phyloP scores from a whole-genome alignment of 495 filamentous ascomycete genomes.

The Penicillium maclennaniae region DNA sequence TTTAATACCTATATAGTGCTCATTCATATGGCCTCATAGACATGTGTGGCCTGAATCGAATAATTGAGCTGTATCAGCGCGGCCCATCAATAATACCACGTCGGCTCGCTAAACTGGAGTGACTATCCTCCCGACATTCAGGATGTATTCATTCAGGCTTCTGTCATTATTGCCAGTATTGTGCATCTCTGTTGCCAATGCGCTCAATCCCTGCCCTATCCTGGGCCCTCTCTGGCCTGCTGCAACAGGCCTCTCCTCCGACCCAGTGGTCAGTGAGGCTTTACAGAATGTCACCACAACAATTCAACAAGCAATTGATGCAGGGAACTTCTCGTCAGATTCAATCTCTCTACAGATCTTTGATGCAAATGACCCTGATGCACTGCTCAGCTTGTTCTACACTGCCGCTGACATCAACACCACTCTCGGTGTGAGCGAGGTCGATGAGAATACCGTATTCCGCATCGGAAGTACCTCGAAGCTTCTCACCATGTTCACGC shows the following conservation, averaged over 20 bases:
- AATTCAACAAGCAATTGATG: conserved; percentile 1
- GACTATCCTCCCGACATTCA: neutral
- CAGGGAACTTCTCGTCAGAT: conserved; percentile 1
- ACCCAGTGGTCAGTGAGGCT: neutral
- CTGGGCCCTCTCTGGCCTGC: conserved; percentile 8
- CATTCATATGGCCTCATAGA: neutral
- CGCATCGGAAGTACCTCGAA: conserved; percentile 50
- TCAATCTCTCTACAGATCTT: conserved; percentile 13
- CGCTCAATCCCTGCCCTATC: conserved; percentile 4
- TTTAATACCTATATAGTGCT: neutral
- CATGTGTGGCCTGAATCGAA: neutral
- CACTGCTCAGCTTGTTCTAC: conserved; percentile 3
- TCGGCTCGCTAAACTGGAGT: neutral
- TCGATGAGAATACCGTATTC: conserved; percentile 47
- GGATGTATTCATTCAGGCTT: neutral
- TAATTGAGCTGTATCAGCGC: neutral
- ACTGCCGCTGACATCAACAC: conserved; percentile 7
- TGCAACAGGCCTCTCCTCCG: neutral
- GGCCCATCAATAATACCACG: neutral
- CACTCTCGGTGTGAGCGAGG: conserved; percentile 14
- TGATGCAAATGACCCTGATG: neutral
- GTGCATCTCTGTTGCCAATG: neutral
- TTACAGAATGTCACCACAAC: neutral
- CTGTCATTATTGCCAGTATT: conserved; percentile 1
- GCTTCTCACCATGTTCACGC: conserved; percentile 45